Evolutionary conservation across 2,329 filamentous ascomycete species (phyloP).

Genomic region (Xylaria polymorpha): DNA sequence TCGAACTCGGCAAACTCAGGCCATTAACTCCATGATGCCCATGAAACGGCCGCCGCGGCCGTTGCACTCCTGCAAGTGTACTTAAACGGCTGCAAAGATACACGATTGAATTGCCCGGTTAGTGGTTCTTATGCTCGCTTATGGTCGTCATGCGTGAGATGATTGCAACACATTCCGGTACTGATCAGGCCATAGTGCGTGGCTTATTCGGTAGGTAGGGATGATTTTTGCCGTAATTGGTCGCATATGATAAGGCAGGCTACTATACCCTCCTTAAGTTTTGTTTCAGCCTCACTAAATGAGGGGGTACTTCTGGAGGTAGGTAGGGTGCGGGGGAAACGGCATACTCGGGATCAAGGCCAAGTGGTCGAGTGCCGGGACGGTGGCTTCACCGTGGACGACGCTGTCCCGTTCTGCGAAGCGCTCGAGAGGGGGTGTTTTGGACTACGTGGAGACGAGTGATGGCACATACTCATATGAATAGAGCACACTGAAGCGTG

Average conservation of each 20-base stretch:
- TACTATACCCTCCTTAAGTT: background rate
- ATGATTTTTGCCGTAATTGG: background rate
- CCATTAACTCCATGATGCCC: too few species aligned
- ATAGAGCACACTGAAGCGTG: background rate
- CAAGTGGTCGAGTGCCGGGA: background rate
- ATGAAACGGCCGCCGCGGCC: too few species aligned
- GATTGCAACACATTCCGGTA: background rate
- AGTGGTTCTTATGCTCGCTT: background rate
- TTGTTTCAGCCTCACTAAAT: too few species aligned
- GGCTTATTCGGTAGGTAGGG: background rate
- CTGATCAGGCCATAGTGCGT: background rate
- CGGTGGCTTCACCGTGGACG: background rate
- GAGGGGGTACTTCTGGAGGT: too few species aligned
- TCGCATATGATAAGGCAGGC: background rate
- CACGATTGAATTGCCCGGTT: background rate
- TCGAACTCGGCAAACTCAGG: background rate
- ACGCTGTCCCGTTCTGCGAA: background rate
- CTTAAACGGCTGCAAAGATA: too few species aligned
- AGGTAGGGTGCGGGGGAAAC: too few species aligned
- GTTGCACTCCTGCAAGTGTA: too few species aligned
- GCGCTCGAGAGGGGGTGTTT: too few species aligned
- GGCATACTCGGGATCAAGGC: too few species aligned
- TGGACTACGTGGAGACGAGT: background rate
- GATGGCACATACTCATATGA: background rate
- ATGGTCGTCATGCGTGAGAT: background rate